phyloP scores from a whole-genome alignment of 78 protist genomes.

The Pelomyxa schiedti region DNA sequence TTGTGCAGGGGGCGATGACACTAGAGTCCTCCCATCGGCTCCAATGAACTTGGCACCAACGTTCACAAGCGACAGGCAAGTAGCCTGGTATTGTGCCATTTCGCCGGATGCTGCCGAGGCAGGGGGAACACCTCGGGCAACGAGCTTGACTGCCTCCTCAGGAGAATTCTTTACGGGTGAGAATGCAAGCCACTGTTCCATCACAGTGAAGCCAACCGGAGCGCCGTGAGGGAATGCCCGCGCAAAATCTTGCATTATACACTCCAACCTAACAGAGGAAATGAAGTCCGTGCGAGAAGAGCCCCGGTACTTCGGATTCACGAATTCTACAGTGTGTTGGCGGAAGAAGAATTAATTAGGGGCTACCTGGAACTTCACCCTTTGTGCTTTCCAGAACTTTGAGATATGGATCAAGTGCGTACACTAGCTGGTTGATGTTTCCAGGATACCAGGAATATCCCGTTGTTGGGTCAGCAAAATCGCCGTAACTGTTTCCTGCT shows the following conservation, averaged over 20 bases:
- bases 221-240: background rate
- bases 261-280: slow-evolving; percentile 54
- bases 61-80: background rate
- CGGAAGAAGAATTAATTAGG: too few species aligned
- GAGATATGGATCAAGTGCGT: slow-evolving; percentile 6
- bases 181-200: background rate
- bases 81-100: background rate
- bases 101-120: background rate
- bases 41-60: background rate
- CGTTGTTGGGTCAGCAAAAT: background rate
- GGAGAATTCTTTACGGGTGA: background rate
- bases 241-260: slow-evolving; percentile 57
- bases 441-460: slow-evolving; percentile 23
- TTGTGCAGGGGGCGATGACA: background rate
- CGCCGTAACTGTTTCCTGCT: background rate
- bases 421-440: slow-evolving; percentile 23
- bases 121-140: background rate
- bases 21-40: too few species aligned
- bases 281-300: slow-evolving; percentile 11
- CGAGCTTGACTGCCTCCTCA: background rate
- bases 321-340: slow-evolving; percentile 47
- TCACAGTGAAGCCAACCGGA: background rate
- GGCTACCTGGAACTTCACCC: too few species aligned
- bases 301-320: slow-evolving; percentile 59
- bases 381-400: background rate